Base-by-base conservation (phyloP, 108 stramenopile genomes). In the Poteriospumella lacustris region DNA sequence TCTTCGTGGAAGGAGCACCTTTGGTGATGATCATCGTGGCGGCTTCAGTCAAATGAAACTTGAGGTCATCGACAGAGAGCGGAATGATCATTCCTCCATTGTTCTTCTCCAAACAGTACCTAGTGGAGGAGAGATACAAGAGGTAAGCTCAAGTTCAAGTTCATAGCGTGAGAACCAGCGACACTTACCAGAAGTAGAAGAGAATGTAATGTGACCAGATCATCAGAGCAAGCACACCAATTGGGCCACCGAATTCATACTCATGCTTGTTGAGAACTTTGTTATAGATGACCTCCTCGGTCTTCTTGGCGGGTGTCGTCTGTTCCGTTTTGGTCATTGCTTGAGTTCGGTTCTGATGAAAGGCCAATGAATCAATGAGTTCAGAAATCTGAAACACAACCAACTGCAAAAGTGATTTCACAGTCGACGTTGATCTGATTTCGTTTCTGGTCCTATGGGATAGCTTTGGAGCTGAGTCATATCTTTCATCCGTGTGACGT, bases 181-280 rank as follows among this genome's bases (percentile, higher is more conserved):
- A 9, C 19, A 31, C 31, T 64, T 64, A 64, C 60, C 60, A 64
- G 60, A 64, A 64, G 31, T 64, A 64, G 36, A 64, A 12, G 60
- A 64, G 60, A 64, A 12, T 64, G 5, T 12, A 64, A 64, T 64
- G 60, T 12, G 60, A 64, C 60, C 60, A 64, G 9, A 64, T 24
- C 3, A 64, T 64, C 31, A 64, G 36, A 64, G 60, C 60, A 64
- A 24, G 3, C 9, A 64, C 60, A 24, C 60, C 60, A 5, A 64
- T 24, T 64, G 60, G 60, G 5, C 60, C 60, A 31, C 60, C 60
- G 36, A 64, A 64, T 64, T 64, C 60, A 12, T 12, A 24, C 3
- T 64, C 60, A 5, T 31, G 33, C 36, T 64, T 64, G 5, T 64
- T 64, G 52, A 19, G 19, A 15, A 24, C 15, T 56, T 56, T 56